Evolutionary conservation across 108 stramenopile species (phyloP).

Genomic region (Nannochloropsis gaditana): DNA sequence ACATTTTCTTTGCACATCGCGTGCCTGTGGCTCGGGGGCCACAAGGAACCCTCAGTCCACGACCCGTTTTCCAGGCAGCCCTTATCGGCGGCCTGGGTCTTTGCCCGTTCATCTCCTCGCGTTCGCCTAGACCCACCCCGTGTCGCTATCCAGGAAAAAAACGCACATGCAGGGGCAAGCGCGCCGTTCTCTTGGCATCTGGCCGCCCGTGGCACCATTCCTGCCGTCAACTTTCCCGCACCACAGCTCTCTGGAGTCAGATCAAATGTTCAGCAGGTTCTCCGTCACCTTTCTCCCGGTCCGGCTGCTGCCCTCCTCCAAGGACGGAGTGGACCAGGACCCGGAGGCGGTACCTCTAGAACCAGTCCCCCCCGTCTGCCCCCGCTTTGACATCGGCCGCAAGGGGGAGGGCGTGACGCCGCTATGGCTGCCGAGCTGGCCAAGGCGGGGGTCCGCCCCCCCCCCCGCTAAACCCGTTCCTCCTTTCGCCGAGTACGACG

Average conservation of each 20-base stretch:
- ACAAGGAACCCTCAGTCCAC: no score
- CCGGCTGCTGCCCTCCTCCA: background rate
- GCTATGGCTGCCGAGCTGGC: background rate
- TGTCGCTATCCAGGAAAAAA: no score
- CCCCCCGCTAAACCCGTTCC: background rate
- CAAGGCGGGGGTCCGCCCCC: background rate
- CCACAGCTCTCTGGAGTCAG: background rate
- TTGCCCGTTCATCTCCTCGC: no score
- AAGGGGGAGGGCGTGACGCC: background rate
- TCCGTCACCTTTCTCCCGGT: background rate
- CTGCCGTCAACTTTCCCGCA: background rate
- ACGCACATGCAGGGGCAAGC: no score
- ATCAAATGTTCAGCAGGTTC: background rate
- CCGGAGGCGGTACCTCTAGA: background rate
- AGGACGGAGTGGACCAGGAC: background rate
- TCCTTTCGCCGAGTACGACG: background rate
- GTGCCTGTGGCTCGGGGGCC: no score
- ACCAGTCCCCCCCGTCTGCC: background rate
- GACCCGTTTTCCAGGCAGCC: no score
- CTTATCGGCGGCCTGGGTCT: no score
- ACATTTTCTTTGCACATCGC: no score
- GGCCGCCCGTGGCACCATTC: no score
- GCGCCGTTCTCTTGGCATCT: no score
- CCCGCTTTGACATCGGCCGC: background rate
- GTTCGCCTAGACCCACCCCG: no score